Conservation (phyloP, 192 early-diverging fungal genomes). For the Linnemannia hyalina region DNA sequence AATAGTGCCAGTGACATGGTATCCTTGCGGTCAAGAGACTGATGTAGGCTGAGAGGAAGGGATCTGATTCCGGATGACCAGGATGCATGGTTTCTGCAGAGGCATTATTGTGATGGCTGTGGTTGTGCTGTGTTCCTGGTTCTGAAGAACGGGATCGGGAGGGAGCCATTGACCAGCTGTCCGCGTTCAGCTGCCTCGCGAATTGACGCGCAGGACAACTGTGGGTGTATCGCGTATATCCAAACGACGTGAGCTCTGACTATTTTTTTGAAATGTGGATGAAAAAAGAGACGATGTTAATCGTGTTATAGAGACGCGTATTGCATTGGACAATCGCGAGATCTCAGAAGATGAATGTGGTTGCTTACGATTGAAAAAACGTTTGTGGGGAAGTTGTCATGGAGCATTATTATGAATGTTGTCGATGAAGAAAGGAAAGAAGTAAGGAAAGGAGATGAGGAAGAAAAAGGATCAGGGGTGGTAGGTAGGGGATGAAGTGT, state of each 20-base stretch:
- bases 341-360: background rate
- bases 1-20: slow-evolving; percentile 51
- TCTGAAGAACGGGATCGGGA: slow-evolving; percentile 14
- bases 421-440: background rate
- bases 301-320: background rate
- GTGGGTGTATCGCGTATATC: slow-evolving; percentile 51
- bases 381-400: slow-evolving; percentile 46
- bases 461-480: background rate
- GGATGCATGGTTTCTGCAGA: background rate
- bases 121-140: background rate
- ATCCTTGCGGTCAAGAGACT: slow-evolving; percentile 39
- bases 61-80: slow-evolving; percentile 35
- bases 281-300: background rate
- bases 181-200: slow-evolving; percentile 35
- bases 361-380: slow-evolving; percentile 45
- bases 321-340: background rate
- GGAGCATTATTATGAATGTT: slow-evolving; percentile 34
- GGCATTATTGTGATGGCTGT: background rate
- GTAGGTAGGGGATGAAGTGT: background rate
- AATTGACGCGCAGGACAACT: slow-evolving; percentile 32
- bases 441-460: background rate
- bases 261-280: slow-evolving; percentile 4
- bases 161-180: slow-evolving; percentile 13
- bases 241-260: slow-evolving; percentile 54
- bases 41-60: slow-evolving; percentile 30